These are phyloP conservation scores for Myxozyma sirexii DNA, from an alignment of 805 yeast genomes.

Conservation along the genomic window DNA sequence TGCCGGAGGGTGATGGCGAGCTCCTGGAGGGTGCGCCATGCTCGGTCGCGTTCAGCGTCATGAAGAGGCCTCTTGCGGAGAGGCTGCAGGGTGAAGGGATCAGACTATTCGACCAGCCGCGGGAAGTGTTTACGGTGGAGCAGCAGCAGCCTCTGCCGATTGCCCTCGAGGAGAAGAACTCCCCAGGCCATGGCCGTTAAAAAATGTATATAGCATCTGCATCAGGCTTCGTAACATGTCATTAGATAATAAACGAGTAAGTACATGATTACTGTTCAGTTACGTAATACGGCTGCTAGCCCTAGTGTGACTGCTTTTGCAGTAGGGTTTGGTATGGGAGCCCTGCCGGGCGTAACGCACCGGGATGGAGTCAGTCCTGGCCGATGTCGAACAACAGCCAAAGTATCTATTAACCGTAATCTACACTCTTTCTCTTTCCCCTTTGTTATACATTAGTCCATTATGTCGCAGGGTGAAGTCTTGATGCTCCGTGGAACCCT, in stretches of 20 bases:
- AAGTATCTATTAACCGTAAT: neutral
- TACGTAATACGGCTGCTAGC: too few species aligned
- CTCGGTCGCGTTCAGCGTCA: neutral
- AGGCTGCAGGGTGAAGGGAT: neutral
- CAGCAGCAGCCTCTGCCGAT: too few species aligned
- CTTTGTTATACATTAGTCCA: neutral
- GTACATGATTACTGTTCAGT: too few species aligned
- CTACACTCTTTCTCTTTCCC: neutral
- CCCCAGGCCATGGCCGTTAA: too few species aligned
- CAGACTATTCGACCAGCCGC: neutral
- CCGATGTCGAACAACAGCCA: too few species aligned
- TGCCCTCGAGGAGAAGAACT: too few species aligned
- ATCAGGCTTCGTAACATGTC: too few species aligned
- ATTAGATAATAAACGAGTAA: too few species aligned
- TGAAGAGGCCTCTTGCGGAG: neutral
- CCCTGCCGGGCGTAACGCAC: neutral
- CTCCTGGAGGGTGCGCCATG: neutral
- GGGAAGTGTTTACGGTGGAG: neutral
- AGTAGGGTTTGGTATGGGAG: constrained; percentile 5
- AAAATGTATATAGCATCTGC: too few species aligned
- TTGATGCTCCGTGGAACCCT: constrained; percentile 94
- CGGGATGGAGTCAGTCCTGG: neutral
- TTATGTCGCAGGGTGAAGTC: constrained; percentile 34
- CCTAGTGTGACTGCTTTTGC: constrained; percentile 13
- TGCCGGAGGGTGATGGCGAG: neutral